phyloP scores from a whole-genome alignment of 768 basidiomycete genomes.

The Guyanaporus albipodus region DNA sequence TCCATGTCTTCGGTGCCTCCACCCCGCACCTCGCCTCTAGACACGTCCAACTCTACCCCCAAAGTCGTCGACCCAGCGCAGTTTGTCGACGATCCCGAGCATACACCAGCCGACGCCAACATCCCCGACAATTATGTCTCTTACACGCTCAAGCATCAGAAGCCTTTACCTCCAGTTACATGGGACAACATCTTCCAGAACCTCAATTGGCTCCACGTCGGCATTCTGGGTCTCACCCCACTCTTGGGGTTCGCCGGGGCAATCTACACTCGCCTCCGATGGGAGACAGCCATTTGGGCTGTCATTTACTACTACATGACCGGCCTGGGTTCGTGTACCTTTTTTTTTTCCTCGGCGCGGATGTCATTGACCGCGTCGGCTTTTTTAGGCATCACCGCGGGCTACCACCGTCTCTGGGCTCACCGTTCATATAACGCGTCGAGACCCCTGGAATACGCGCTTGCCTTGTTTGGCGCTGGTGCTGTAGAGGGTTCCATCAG shows the following conservation, averaged over 20 bases:
- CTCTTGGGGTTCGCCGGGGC: conserved; percentile 70
- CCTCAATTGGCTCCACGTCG: conserved; percentile 73
- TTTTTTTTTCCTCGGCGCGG: conserved; percentile 22
- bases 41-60: conserved; percentile 8
- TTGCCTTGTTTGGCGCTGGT: conserved; percentile 84
- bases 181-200: conserved; percentile 57
- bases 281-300: conserved; percentile 70
- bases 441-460: conserved; percentile 75
- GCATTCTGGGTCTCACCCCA: conserved; percentile 72
- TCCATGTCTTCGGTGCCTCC: conserved; percentile 28
- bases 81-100: conserved; percentile 27
- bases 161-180: conserved; percentile 63
- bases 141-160: conserved; percentile 64
- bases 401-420: conserved; percentile 97
- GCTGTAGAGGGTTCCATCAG: conserved; percentile 96
- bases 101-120: conserved; percentile 46
- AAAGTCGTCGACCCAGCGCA: conserved; percentile 2
- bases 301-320: conserved; percentile 73
- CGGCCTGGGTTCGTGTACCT: conserved; percentile 66
- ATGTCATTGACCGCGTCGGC: conserved; percentile 32
- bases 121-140: conserved; percentile 84
- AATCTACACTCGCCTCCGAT: conserved; percentile 56
- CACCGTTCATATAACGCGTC: conserved; percentile 95
- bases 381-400: conserved; percentile 72
- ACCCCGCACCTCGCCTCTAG: conserved; percentile 12